Evolutionary conservation across 768 basidiomycete genomes (phyloP), one percentile per base, ranked within the genome.

Genomic region (Kwoniella newhampshirensis): DNA sequence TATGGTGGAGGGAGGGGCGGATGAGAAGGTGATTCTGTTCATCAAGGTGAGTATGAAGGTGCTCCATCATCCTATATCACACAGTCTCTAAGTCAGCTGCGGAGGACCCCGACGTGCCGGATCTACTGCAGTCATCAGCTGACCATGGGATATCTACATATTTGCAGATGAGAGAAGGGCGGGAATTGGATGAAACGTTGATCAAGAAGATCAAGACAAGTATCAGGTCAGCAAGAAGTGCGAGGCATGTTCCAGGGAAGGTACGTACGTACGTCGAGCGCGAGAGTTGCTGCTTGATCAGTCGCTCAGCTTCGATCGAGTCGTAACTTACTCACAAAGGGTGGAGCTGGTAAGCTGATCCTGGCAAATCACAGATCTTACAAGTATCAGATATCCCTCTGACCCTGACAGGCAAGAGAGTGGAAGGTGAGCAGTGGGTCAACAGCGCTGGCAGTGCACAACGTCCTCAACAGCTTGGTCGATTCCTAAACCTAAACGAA

Each of bases 321-420:
- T 12, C 21, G n/a, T n/a, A n/a, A n/a, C n/a, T 11, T 9, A 21
- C 45, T 18, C 21, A 13, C 37, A 13, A 32, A 32, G 32, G 13
- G 32, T 6, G 32, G 13, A 32, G 32, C 32, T 32, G 32, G 13
- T 32, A 6, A 6, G 7, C 7, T 32, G 32, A 13, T 32, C 26
- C 37, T 53, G 28, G 40, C n/a, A n/a, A n/a, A n/a, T n/a, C 43
- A 7, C 23, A 45, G 86, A 84, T 88, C 57, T 79, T 89, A 23
- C 85, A 87, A 73, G 84, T 84, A 15, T 61, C 75, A 8, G 87
- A 88, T 73, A 81, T 89, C 15, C 87, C 87, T 3, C 86, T 89
- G 70, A 91, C 88, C 20, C 76, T 89, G 59, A 89, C 88, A 62
- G 86, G 85, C 32, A 91, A 89, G 71, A 82, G 85, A 40, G 87